phyloP scores from a whole-genome alignment of 2,329 filamentous ascomycete species.

The Uncinocarpus reesii region DNA sequence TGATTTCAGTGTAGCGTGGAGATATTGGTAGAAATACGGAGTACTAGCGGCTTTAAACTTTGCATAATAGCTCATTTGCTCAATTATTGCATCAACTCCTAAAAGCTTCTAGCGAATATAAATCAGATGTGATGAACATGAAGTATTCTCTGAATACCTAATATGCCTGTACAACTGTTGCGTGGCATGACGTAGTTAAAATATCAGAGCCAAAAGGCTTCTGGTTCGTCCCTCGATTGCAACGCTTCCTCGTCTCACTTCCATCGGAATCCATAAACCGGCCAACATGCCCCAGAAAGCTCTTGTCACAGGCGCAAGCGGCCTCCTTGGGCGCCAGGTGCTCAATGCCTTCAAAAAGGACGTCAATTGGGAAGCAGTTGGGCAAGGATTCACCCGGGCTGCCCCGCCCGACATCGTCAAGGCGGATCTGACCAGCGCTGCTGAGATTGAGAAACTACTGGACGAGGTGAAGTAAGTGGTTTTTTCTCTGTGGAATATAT shows the following conservation, averaged over 20 bases:
- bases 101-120: no score
- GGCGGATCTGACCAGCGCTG: constrained; percentile 41
- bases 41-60: no score
- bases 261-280: not conserved
- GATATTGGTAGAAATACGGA: no score
- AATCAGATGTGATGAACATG: no score
- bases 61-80: no score
- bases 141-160: no score
- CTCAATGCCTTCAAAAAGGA: constrained; percentile 54
- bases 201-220: no score
- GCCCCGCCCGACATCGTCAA: constrained; percentile 58
- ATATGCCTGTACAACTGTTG: no score
- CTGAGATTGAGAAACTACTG: constrained; percentile 39
- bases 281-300: constrained; percentile 43
- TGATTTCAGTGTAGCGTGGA: no score
- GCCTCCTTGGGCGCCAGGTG: constrained; percentile 71
- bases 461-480: constrained; percentile 43
- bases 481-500: not conserved
- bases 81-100: no score
- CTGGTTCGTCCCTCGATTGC: no score
- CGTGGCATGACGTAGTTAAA: not conserved
- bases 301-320: constrained; percentile 74
- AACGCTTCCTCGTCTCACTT: no score
- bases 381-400: constrained; percentile 59
- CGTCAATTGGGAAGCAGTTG: constrained; percentile 58